Conservation (phyloP, 1,284 basidiomycete species). For the Sparassis latifolia region DNA sequence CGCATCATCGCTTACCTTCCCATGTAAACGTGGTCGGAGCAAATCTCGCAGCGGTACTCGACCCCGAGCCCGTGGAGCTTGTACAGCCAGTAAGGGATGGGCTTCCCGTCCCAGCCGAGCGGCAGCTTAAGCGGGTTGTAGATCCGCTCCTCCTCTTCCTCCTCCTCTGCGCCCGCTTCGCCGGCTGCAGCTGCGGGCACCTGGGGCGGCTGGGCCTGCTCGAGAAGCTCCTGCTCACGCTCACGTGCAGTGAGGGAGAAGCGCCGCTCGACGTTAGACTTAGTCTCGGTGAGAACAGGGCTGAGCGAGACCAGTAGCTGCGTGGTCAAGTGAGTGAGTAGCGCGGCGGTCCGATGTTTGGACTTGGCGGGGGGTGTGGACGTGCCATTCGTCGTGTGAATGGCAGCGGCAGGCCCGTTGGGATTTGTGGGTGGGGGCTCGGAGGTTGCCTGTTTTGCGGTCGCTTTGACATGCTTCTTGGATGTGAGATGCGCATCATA, state of each 20-base stretch:
- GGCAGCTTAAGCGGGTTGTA: constrained; percentile 98
- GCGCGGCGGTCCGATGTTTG: constrained; percentile 66
- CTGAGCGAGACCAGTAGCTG: constrained; percentile 61
- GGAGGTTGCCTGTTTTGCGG: constrained; percentile 60
- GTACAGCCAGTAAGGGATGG: constrained; percentile 98
- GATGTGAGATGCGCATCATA: constrained; percentile 95
- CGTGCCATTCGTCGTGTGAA: constrained; percentile 15
- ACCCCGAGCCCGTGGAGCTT: constrained; percentile 97
- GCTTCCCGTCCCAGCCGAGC: constrained; percentile 97
- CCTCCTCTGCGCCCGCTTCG: constrained; percentile 62
- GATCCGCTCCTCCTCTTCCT: constrained; percentile 90
- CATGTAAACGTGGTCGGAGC: constrained; percentile 93
- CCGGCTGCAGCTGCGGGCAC: constrained; percentile 37
- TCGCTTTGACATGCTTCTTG: constrained; percentile 91
- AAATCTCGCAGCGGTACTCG: constrained; percentile 97
- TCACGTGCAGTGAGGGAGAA: constrained; percentile 96
- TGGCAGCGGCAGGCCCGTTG: constrained; percentile 44
- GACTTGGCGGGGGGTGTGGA: constrained; percentile 39
- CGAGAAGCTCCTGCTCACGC: constrained; percentile 87
- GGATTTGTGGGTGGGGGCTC: constrained; percentile 50
- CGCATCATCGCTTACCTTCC: constrained; percentile 54
- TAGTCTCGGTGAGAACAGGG: constrained; percentile 79
- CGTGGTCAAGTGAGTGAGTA: constrained; percentile 66
- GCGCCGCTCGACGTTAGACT: constrained; percentile 92
- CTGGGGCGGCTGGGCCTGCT: constrained; percentile 66